Evolutionary conservation across 2,329 filamentous ascomycete species (phyloP).

Genomic region (Alternaria arbusti): DNA sequence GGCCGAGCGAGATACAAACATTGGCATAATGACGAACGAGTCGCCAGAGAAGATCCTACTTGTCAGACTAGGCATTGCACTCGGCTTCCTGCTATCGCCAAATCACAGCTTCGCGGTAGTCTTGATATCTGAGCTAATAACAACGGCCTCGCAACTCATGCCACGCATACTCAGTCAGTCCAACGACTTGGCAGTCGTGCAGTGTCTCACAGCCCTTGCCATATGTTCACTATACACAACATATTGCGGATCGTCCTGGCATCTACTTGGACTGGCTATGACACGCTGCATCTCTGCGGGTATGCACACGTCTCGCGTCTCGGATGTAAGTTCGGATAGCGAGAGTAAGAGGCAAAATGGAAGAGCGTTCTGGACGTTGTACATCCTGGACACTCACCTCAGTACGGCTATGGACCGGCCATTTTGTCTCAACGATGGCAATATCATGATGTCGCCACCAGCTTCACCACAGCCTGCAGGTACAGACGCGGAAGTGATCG

Average conservation of each 20-base stretch:
- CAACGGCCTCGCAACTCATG: background rate
- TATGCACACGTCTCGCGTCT: slow-evolving; percentile 14
- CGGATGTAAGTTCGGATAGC: background rate
- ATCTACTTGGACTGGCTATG: slow-evolving; percentile 16
- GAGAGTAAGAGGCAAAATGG: slow-evolving; percentile 1
- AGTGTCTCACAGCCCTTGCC: background rate
- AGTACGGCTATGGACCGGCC: slow-evolving; percentile 16
- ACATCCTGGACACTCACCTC: slow-evolving; percentile 15
- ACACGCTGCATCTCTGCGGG: slow-evolving; percentile 16
- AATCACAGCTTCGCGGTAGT: slow-evolving; percentile 8
- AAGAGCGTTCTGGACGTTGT: slow-evolving; percentile 13
- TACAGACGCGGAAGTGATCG: background rate
- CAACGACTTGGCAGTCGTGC: background rate
- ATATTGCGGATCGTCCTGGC: slow-evolving; percentile 18
- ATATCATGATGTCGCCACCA: slow-evolving; percentile 6
- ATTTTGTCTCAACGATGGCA: slow-evolving; percentile 10
- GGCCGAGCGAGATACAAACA: background rate
- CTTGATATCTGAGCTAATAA: background rate
- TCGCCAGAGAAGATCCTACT: slow-evolving; percentile 6
- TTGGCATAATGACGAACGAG: background rate
- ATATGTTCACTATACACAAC: slow-evolving; percentile 13
- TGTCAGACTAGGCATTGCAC: slow-evolving; percentile 7
- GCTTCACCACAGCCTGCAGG: background rate
- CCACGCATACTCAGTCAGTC: background rate
- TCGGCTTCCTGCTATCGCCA: slow-evolving; percentile 9